Conservation (phyloP, 192 early-diverging fungal species). For the Coemansia sp. region DNA sequence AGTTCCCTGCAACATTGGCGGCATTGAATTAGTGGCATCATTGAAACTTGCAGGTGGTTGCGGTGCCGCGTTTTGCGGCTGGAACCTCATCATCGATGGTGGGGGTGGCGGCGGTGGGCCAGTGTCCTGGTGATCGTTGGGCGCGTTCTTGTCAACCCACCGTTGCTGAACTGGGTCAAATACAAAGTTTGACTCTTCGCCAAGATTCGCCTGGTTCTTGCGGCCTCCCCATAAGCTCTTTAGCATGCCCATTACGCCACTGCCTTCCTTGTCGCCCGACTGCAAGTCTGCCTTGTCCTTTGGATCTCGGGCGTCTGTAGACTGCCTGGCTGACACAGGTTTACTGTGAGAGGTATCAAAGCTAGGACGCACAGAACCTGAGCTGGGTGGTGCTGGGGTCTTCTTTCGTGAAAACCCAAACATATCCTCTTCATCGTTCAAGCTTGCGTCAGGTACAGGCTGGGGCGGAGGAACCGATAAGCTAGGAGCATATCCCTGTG, state of each 20-base stretch:
- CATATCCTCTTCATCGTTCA: slow-evolving; percentile 52
- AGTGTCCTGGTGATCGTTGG: slow-evolving; percentile 23
- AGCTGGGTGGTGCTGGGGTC: slow-evolving; percentile 6
- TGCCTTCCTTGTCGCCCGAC: slow-evolving; percentile 58
- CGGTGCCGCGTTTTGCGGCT: slow-evolving; percentile 19
- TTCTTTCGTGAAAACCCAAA: slow-evolving; percentile 50
- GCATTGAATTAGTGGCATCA: not conserved
- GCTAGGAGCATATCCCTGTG: not conserved
- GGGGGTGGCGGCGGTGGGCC: slow-evolving; percentile 46
- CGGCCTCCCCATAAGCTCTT: slow-evolving; percentile 53
- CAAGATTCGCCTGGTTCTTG: slow-evolving; percentile 79
- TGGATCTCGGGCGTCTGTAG: slow-evolving; percentile 16
- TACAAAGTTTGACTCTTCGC: slow-evolving; percentile 77
- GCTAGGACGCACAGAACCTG: slow-evolving; percentile 19
- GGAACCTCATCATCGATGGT: slow-evolving; percentile 38
- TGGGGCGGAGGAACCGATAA: not conserved
- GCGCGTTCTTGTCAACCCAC: slow-evolving; percentile 70
- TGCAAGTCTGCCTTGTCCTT: slow-evolving; percentile 16
- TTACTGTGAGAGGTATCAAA: slow-evolving; percentile 24
- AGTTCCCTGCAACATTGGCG: not conserved
- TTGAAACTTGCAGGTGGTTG: slow-evolving; percentile 9
- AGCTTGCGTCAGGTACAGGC: slow-evolving; percentile 10
- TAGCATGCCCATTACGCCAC: slow-evolving; percentile 49
- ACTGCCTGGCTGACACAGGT: slow-evolving; percentile 16
- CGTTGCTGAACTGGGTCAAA: slow-evolving; percentile 83